These are phyloP conservation scores for Elaeis guineensis DNA, from an alignment of 176 grass and related monocot genomes.

Conservation along the genomic window DNA sequence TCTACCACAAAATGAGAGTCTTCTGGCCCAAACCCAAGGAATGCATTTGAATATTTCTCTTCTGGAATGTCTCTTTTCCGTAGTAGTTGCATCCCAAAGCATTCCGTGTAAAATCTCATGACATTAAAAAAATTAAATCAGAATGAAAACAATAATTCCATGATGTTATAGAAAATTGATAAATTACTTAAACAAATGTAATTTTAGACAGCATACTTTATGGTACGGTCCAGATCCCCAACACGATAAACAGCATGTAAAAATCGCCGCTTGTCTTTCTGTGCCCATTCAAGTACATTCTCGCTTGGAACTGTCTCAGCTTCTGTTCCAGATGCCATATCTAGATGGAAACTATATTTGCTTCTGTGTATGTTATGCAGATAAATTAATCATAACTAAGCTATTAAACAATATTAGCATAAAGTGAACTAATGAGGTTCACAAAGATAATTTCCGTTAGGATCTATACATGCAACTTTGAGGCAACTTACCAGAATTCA, in stretches of 20 bases:
- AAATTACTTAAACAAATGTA: no score
- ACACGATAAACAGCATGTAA: conserved; percentile 94
- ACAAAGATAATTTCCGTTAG: no score
- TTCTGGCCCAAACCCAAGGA: conserved; percentile 92
- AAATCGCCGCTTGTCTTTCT: conserved; percentile 74
- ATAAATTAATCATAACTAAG: no score
- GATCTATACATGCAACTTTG: no score
- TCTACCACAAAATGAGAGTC: conserved; percentile 79
- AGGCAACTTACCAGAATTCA: no score
- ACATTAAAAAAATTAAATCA: conserved; percentile 1
- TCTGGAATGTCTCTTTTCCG: conserved; percentile 89
- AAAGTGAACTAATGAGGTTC: no score
- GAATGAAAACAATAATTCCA: no score
- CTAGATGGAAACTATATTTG: not conserved
- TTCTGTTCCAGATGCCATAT: conserved; percentile 42
- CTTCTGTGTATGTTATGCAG: no score
- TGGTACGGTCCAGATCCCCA: conserved; percentile 75
- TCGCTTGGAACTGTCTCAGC: conserved; percentile 28
- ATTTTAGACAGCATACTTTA: conserved; percentile 39
- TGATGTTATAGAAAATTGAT: no score
- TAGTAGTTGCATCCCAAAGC: conserved; percentile 82
- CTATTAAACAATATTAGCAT: no score
- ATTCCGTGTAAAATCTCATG: conserved; percentile 81
- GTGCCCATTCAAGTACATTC: conserved; percentile 62
- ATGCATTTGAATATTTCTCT: conserved; percentile 92